Evolutionary conservation across 805 yeast genomes (phyloP), one percentile per base, ranked within the genome.

Genomic region (Ogataea parapolymorpha): DNA sequence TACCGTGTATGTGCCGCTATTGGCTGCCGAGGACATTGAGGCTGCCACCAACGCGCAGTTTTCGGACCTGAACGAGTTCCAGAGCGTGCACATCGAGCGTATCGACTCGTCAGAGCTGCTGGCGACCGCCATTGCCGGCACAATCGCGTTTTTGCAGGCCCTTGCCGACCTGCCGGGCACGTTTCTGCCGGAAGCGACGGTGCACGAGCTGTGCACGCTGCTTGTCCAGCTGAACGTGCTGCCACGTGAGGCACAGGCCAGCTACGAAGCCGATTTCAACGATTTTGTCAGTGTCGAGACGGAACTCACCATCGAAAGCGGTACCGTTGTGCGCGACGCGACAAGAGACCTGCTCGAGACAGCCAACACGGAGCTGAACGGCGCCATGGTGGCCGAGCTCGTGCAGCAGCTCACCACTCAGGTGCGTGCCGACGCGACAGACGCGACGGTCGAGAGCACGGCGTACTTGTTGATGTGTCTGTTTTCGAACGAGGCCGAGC

Each of bases 211-310:
- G 4, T 25, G 54, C 2, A 53, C 60, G 7, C 41, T 66, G n/a
- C 49, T 79, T 5, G 48, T 69, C 1, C 49, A 51, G 3, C 58
- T 75, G 7, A 59, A 79, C 5, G 53, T 61, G 9, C 52, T 81
- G 10, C 70, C 82, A 2, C 43, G 53, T 1, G 71, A 67, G 5
- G 60, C 66, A 0, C 59, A 65, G 23, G 73, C 68, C 26, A 72
- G 71, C 4, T 85, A 82, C 71, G 58, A 61, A 3, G 67, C 65
- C 2, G 90, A 89, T 55, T 74, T 79, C 54, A 87, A 89, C 54
- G 62, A 60, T 3, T 88, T 78, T 58, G 85, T 87, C 5, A 75
- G 89, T 2, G 82, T 78, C 26, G 89, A 85, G 42, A 71, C 86
- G 2, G 96, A 88, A 2, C 69, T 89, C 24, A 65, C 81, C 0